Conservation (phyloP, 345 rosid species). For the Citrus glauca region DNA sequence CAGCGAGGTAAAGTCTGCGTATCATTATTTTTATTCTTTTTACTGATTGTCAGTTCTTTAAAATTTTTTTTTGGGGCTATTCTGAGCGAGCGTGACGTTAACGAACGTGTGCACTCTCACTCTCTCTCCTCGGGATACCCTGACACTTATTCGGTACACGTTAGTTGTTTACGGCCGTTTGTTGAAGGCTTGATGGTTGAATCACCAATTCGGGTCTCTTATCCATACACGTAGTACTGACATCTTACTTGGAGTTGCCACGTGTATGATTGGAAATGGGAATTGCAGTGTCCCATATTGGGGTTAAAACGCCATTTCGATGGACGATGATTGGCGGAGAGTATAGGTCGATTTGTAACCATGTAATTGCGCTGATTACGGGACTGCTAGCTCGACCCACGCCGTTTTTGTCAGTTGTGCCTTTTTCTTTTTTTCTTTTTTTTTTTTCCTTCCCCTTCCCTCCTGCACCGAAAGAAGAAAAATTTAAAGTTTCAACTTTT, state of each 20-base stretch:
- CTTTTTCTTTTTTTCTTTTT: neutral
- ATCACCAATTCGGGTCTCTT: neutral
- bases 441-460: too few relatives aligned
- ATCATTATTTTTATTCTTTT: neutral
- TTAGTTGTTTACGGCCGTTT: neutral
- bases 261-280: conserved; percentile 1
- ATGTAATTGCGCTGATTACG: conserved; percentile 18
- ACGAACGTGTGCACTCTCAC: neutral
- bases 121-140: neutral
- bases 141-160: neutral
- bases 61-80: neutral
- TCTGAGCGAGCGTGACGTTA: conserved; percentile 15
- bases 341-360: neutral
- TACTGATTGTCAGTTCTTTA: neutral
- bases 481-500: too few relatives aligned
- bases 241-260: neutral
- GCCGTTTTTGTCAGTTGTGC: neutral
- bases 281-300: neutral
- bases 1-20: conserved; percentile 56
- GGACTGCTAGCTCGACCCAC: conserved; percentile 18
- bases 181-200: neutral
- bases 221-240: conserved; percentile 13
- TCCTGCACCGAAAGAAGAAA: too few relatives aligned
- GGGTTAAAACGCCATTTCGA: neutral
- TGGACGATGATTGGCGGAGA: conserved; percentile 2